Evolutionary conservation across 345 rosid species (phyloP), one percentile per base, ranked within the genome.

Genomic region (Rhodomyrtus tomentosa): DNA sequence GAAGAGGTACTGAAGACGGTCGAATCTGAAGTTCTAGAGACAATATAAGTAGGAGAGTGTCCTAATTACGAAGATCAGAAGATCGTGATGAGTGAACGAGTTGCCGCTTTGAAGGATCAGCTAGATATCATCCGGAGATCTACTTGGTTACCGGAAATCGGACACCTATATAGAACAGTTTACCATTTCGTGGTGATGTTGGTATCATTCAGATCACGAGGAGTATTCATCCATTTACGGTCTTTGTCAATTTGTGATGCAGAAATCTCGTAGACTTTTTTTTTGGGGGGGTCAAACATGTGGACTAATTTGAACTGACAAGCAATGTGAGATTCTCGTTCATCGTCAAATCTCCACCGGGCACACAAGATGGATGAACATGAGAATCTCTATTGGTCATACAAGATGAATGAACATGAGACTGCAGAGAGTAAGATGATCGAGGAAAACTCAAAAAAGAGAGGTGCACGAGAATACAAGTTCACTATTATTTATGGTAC

Each of bases 1-100:
- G 97, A 95, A 73, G 95, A 93, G 87, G 98, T 96, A 81, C 91
- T 93, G 82, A 96, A 93, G 89, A 90, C 97, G 12, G 91, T 93
- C 13, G 93, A 92, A 62, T 87, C 91, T 22, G 92, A 89, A 58
- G 91, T 91, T 86, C 86, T 90, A 62, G 91, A 93, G 73, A 86
- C 93, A 76, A 87, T 89, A 85, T 91, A 83, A 86, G n/a, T 1
- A 38, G n/a, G 68, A 14, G 27, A 10, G 18, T 40, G 21, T 68
- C 45, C 38, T 68, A 36, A 36, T 18, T 68, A 68, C 79, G 36
- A 36, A 18, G 76, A 32, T 18, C 9, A 0, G 1, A 8, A 18
- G 45, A 68, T 68, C 12, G 79, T 68, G 9, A 38, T 5, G 10
- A 36, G 25, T 1, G 79, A 68, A 62, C 40, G 40, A 68, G 79